Evolutionary conservation across 1,284 basidiomycete species (phyloP), one percentile per base, ranked within the genome.

Genomic region (Gomphus bonarii): DNA sequence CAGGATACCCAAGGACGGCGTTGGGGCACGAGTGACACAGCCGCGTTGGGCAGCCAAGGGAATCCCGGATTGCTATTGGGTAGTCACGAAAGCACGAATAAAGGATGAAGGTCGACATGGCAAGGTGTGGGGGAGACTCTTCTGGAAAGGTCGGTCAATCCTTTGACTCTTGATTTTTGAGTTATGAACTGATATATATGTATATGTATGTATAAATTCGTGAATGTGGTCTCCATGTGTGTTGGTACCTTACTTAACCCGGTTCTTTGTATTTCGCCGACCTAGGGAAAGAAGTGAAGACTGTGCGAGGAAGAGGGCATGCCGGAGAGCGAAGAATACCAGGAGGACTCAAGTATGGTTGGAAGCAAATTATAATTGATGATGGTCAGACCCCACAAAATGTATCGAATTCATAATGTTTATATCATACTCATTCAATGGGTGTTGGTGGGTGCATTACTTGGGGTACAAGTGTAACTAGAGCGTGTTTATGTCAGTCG

Each of bases 61-160:
- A 3, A 84, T 90, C 61, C 64, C 69, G 50, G 75, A 78, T 31
- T 85, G 80, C 58, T 87, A 80, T 65, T 92, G 86, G 85, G 69
- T 80, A 50, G 76, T 92, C 48, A 88, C 85, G 7, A 73, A 77
- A 63, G 77, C 84, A 28, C 71, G 72, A 59, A 77, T 91, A 63
- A 88, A 88, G 68, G 71, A 73, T 43, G 81, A 82, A 62, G 85
- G 86, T n/a, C 73, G 68, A 33, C 82, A 86, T 62, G 89, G 87
- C 3, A 87, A 84, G 65, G 88, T 80, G 11, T 91, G 85, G 85
- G 89, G 89, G 5, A 73, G 75, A 58, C 68, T 89, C 11, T 75
- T 80, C 56, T 91, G 88, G 88, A 80, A 76, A 73, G 87, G 88
- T 89, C 47, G 57, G 84, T 69, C 31, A n/a, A 7, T 16, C 16